These are phyloP conservation scores for Haemoproteus tartakovskyi DNA, from an alignment of 169 alveolate species.

Conservation along the genomic window DNA sequence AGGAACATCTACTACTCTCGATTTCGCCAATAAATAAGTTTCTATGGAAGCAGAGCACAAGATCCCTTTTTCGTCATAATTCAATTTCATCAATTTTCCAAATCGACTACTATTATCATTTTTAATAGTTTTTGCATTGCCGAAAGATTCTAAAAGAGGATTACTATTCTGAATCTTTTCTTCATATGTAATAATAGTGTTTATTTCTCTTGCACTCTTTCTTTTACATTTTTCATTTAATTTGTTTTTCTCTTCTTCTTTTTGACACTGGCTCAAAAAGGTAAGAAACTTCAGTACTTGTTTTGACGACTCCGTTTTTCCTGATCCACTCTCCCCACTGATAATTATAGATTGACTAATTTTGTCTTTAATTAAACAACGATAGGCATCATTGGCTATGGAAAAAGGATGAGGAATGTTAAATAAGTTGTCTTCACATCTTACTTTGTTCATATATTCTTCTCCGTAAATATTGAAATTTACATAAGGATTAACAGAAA, in stretches of 20 bases:
- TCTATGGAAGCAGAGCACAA: slow-evolving; percentile 90
- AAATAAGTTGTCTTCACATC: slow-evolving; percentile 75
- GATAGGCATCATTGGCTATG: slow-evolving; percentile 84
- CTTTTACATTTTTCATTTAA: not conserved
- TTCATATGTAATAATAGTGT: slow-evolving; percentile 44
- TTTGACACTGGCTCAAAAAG: slow-evolving; percentile 50
- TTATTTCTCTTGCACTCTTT: not conserved
- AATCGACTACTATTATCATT: slow-evolving; percentile 97
- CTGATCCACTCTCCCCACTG: slow-evolving; percentile 99
- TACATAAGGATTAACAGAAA: slow-evolving; percentile 82
- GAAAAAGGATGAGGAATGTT: slow-evolving; percentile 85
- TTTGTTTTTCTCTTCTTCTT: not conserved
- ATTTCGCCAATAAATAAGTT: slow-evolving; percentile 95
- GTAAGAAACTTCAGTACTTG: slow-evolving; percentile 83
- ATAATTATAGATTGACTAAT: slow-evolving; percentile 93
- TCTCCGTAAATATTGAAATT: slow-evolving; percentile 79
- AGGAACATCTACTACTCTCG: slow-evolving; percentile 88
- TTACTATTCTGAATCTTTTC: slow-evolving; percentile 89
- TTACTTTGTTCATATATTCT: slow-evolving; percentile 69
- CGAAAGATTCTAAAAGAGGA: slow-evolving; percentile 97
- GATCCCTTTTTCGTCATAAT: slow-evolving; percentile 86
- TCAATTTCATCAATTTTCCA: slow-evolving; percentile 95
- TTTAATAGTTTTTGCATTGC: slow-evolving; percentile 97
- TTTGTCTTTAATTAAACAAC: slow-evolving; percentile 74
- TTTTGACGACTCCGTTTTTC: slow-evolving; percentile 99